Evolutionary conservation across 2,329 filamentous ascomycete genomes (phyloP), one percentile per base, ranked within the genome.

Genomic region (Fusarium oligoseptatum): DNA sequence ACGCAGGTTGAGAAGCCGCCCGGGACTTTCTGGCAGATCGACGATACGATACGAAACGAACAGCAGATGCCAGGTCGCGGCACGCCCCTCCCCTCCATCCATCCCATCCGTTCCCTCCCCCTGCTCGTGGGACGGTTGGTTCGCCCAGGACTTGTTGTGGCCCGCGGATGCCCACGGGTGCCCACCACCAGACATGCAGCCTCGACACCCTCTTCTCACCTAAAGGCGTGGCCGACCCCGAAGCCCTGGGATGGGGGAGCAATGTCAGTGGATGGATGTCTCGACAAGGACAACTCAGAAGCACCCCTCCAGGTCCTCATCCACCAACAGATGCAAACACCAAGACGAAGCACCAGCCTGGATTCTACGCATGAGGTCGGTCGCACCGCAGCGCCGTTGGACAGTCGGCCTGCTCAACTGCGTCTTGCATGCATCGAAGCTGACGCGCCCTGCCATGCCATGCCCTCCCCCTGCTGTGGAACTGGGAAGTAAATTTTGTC

Each of bases 311-410:
- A 43, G 48, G 57, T 65, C 20, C 45, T 48, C 41, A 29, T 27
- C 34, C 15, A 37, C 55, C 36, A 58, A 58, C 48, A 52, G 15
- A 52, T 29, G 17, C 48, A 52, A 52, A 52, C 24, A 52, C 48
- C 48, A 52, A 52, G 27, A 36, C 22, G 62, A 71, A 64, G 43
- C 57, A 56, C 41, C 62, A 17, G 48, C 27, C 48, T 52, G 27
- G 48, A 52, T 52, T 52, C 48, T n/a, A 6, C 48, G n/a, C 56
- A 52, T 24, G 32, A 63, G 24, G 20, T 50, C 61, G 71, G 74
- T 78, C 65, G 64, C 67, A 73, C 75, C 66, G 75, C 73, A 76
- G 71, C 64, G 68, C 76, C 76, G 76, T 77, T 78, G 52, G 50
- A 73, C 70, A 60, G 32, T 37, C 48, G 55, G 43, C 60, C 27